These are phyloP conservation scores for Eucalyptus polyanthemos DNA, from an alignment of 345 rosid species.

Conservation along the genomic window DNA sequence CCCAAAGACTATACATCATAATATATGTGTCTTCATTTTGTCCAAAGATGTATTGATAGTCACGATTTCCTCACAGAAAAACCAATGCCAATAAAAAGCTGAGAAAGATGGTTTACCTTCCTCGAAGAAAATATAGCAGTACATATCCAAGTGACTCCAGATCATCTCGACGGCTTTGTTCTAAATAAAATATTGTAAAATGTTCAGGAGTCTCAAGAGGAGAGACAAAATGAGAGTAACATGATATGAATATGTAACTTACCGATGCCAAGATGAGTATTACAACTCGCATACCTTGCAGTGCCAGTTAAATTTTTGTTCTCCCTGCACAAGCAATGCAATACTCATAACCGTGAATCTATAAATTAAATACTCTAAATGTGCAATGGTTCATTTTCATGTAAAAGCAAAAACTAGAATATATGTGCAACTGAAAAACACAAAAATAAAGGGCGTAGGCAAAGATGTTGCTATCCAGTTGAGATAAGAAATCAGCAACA, in stretches of 20 bases:
- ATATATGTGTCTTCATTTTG: neutral
- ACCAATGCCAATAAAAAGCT: neutral
- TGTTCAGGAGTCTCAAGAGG: neutral
- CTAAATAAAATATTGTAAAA: conserved; percentile 5
- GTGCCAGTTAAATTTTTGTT: conserved; percentile 95
- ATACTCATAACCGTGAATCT: neutral
- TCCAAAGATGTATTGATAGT: neutral
- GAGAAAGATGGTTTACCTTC: conserved; percentile 44
- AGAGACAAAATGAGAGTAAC: neutral
- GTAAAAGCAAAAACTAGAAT: neutral
- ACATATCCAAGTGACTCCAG: conserved; percentile 74
- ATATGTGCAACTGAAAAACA: neutral
- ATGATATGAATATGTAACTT: neutral
- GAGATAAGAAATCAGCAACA: neutral
- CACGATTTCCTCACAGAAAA: neutral
- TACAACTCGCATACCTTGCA: conserved; percentile 96
- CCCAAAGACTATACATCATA: neutral
- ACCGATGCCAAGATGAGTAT: conserved; percentile 99
- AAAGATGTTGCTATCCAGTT: neutral
- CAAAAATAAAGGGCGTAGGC: neutral
- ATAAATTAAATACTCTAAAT: neutral
- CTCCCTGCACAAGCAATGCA: conserved; percentile 39
- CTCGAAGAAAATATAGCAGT: conserved; percentile 70
- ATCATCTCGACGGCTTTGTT: conserved; percentile 81
- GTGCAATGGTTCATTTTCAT: neutral